Evolutionary conservation across 2,329 filamentous ascomycete genomes (phyloP).

Genomic region (Periconia digitata): DNA sequence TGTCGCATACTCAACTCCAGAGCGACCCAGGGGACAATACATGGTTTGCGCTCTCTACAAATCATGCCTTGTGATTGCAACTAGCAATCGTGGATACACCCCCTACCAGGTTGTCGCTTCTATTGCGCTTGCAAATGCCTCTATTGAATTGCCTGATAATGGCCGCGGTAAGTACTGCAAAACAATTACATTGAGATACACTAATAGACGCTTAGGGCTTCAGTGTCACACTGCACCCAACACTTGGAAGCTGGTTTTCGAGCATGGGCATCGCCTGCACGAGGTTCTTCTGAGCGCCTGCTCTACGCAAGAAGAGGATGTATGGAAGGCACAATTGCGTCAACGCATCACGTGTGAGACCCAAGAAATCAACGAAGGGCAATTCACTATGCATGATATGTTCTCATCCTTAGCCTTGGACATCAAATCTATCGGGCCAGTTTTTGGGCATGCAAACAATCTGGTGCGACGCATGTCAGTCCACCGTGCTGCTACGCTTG

Average conservation of each 20-base stretch:
- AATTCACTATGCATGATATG: constrained; percentile 51
- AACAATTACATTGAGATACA: neutral
- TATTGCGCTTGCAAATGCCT: constrained; percentile 66
- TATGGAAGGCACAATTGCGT: constrained; percentile 74
- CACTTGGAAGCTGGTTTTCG: constrained; percentile 91
- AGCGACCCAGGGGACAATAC: constrained; percentile 73
- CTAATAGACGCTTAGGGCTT: constrained; percentile 58
- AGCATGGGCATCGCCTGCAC: constrained; percentile 73
- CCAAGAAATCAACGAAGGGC: constrained; percentile 54
- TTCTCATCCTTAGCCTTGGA: constrained; percentile 68
- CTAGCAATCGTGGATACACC: constrained; percentile 63
- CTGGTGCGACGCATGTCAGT: constrained; percentile 72
- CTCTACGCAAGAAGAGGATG: constrained; percentile 73
- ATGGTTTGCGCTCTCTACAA: constrained; percentile 85
- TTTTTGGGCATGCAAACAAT: constrained; percentile 71
- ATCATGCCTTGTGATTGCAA: constrained; percentile 75
- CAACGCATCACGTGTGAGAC: constrained; percentile 54
- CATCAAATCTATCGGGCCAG: constrained; percentile 72
- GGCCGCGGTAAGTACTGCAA: constrained; percentile 60
- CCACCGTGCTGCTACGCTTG: constrained; percentile 74
- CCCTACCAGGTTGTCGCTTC: constrained; percentile 75
- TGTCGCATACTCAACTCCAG: constrained; percentile 75
- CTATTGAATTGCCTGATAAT: constrained; percentile 73
- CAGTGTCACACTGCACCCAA: constrained; percentile 85
- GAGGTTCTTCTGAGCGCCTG: constrained; percentile 88